Evolutionary conservation across 2,329 filamentous ascomycete species (phyloP).

Genomic region (Colletotrichum limetticola): DNA sequence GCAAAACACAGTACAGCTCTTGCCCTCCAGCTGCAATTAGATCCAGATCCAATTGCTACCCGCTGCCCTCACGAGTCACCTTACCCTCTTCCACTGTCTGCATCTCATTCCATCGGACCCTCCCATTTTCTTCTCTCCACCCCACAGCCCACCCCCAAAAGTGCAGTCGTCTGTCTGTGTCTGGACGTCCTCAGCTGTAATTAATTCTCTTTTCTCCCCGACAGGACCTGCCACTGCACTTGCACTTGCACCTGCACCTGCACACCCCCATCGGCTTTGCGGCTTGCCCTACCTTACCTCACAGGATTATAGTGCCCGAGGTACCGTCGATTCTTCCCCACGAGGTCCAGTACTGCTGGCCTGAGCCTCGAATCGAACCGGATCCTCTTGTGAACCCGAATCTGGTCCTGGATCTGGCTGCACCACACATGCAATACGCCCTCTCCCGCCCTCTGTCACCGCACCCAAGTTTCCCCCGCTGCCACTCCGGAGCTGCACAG

Average conservation of each 20-base stretch:
- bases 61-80: background rate
- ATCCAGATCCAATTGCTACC: too few relatives aligned
- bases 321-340: background rate
- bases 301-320: background rate
- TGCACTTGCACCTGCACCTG: background rate
- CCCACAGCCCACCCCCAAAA: constrained; percentile 25
- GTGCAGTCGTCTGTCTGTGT: constrained; percentile 24
- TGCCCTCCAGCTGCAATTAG: too few relatives aligned
- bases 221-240: background rate
- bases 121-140: constrained; percentile 20
- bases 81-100: constrained; percentile 2
- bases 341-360: background rate
- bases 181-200: constrained; percentile 26
- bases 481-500: constrained; percentile 63
- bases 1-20: background rate
- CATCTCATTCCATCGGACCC: constrained; percentile 18
- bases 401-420: too few relatives aligned
- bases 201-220: constrained; percentile 9
- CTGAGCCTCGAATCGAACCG: too few relatives aligned
- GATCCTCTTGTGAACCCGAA: too few relatives aligned
- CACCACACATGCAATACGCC: constrained; percentile 21
- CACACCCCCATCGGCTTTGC: constrained; percentile 22
- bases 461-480: constrained; percentile 9
- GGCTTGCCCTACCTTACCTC: constrained; percentile 14
- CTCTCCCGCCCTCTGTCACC: constrained; percentile 13